A percentile compares a stretch with the other conserved stretches of the same genome.
phyloP scores from a whole-genome alignment of 257 asterid genomes.

The Leptodermis oblonga region DNA sequence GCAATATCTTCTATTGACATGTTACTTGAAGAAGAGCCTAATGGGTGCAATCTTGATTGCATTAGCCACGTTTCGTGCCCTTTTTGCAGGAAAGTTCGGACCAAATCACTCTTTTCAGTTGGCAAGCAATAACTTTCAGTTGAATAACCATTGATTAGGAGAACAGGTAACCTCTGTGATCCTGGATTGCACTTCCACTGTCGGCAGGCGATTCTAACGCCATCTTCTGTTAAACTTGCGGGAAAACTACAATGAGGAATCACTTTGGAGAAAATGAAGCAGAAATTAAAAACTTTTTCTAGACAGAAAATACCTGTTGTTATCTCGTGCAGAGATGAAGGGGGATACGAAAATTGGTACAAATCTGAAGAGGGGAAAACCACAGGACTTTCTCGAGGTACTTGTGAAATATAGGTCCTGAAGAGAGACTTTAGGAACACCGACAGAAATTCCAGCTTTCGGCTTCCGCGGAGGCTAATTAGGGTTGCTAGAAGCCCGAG shows the following conservation, averaged over 20 bases:
- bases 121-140: slow-evolving; percentile 51
- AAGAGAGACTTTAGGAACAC: slow-evolving; percentile 32
- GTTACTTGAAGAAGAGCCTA: slow-evolving; percentile 27
- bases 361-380: slow-evolving; percentile 16
- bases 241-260: background rate
- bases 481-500: slow-evolving; percentile 34
- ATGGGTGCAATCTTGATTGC: slow-evolving; percentile 39
- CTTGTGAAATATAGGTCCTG: slow-evolving; percentile 44
- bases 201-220: slow-evolving; percentile 30
- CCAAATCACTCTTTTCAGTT: slow-evolving; percentile 47
- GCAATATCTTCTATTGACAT: slow-evolving; percentile 49
- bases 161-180: slow-evolving; percentile 30
- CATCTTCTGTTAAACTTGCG: slow-evolving; percentile 36
- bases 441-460: slow-evolving; percentile 23
- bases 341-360: slow-evolving; percentile 30
- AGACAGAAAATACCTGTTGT: slow-evolving; percentile 28
- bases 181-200: slow-evolving; percentile 33
- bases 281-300: background rate
- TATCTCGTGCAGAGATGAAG: slow-evolving; percentile 31
- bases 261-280: background rate
- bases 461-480: slow-evolving; percentile 29
- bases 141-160: slow-evolving; percentile 52
- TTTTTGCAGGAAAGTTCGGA: slow-evolving; percentile 44
- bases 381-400: slow-evolving; percentile 27
- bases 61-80: slow-evolving; percentile 45